phyloP scores from a whole-genome alignment of 139 green algal species.

The Limnomonas spitsbergensis region DNA sequence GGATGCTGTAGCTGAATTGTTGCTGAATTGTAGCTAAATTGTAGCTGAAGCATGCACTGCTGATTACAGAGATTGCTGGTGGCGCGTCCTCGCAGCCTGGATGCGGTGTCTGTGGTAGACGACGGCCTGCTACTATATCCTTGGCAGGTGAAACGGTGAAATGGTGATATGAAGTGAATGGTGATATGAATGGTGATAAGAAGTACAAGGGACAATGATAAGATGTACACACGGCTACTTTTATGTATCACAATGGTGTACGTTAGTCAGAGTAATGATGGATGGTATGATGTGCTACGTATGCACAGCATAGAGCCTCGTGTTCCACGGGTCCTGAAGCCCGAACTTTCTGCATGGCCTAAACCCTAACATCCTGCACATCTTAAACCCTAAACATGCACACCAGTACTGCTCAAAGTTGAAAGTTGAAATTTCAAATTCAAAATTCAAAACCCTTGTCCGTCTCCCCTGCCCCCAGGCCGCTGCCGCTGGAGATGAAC shows the following conservation, averaged over 20 bases:
- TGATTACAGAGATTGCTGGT: neutral
- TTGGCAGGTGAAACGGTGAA: constrained; percentile 13
- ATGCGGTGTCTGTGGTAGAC: neutral
- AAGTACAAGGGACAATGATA: neutral
- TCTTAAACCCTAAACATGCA: neutral
- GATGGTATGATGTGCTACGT: neutral
- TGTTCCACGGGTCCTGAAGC: neutral
- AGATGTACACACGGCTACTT: neutral
- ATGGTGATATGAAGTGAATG: no score
- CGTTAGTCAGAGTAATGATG: no score
- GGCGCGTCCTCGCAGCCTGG: neutral
- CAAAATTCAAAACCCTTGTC: neutral
- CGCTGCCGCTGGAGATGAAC: neutral
- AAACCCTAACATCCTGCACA: neutral
- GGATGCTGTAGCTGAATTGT: no score
- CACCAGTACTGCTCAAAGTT: neutral
- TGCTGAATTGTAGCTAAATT: neutral
- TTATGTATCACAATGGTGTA: no score
- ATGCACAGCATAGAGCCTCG: neutral
- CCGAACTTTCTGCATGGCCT: neutral
- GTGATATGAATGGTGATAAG: no score
- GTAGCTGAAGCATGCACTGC: no score
- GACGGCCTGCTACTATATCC: neutral
- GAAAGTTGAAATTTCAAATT: neutral
- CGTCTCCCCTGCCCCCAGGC: neutral